These are phyloP conservation scores for Aureoboletus auriporus DNA, from an alignment of 768 basidiomycete species.

Conservation along the genomic window DNA sequence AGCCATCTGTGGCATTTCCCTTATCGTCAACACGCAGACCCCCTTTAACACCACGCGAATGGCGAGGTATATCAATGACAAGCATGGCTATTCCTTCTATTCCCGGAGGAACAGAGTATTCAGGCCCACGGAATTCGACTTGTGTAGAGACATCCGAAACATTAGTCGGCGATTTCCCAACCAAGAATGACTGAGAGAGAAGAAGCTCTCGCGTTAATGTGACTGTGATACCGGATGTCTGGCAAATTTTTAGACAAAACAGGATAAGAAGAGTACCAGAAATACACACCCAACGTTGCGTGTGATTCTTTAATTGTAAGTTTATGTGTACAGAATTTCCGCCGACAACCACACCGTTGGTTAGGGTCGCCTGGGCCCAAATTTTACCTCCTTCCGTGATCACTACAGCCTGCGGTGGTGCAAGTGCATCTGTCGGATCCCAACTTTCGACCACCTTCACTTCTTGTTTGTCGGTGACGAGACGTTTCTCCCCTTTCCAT, in stretches of 20 bases:
- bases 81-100: constrained; percentile 76
- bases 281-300: constrained; percentile 62
- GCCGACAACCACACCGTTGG: constrained; percentile 59
- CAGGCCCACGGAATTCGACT: constrained; percentile 68
- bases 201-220: constrained; percentile 58
- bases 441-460: constrained; percentile 63
- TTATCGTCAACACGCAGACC: constrained; percentile 57
- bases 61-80: constrained; percentile 73
- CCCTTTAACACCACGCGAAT: constrained; percentile 61
- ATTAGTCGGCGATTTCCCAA: constrained; percentile 29
- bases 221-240: constrained; percentile 69
- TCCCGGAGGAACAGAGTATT: constrained; percentile 71
- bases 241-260: constrained; percentile 2
- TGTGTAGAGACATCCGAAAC: constrained; percentile 65
- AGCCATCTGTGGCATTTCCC: constrained; percentile 38
- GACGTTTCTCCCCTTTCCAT: constrained; percentile 70
- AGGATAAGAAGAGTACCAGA: neutral
- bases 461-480: constrained; percentile 59
- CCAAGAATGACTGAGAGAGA: constrained; percentile 38
- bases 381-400: constrained; percentile 79
- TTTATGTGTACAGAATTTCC: constrained; percentile 72
- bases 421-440: constrained; percentile 32
- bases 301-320: constrained; percentile 79
- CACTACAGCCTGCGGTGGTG: constrained; percentile 51
- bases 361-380: constrained; percentile 66